phyloP scores from a whole-genome alignment of 352 stramenopile species.

The Elongisporangium undulatum region DNA sequence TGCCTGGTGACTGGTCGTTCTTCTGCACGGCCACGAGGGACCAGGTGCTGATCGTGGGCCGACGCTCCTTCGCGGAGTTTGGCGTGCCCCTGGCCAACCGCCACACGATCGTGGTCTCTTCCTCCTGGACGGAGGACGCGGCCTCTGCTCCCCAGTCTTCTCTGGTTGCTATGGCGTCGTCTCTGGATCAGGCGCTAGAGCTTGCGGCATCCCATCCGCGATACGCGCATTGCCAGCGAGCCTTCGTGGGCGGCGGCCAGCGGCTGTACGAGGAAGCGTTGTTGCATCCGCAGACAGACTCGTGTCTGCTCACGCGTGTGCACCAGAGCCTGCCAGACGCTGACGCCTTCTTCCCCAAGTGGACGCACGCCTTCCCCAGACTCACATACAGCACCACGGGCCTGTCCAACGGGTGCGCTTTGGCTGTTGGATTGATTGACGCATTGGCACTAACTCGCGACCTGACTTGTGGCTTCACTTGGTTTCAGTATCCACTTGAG shows the following conservation, averaged over 20 bases:
- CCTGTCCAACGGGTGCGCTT: background rate
- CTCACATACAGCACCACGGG: constrained; percentile 26
- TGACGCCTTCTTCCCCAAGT: constrained; percentile 55
- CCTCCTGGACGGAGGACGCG: constrained; percentile 5
- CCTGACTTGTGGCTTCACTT: background rate
- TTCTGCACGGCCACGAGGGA: constrained; percentile 45
- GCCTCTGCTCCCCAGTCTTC: constrained; percentile 12
- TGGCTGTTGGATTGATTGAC: background rate
- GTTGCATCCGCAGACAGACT: constrained; percentile 28
- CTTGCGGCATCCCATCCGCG: constrained; percentile 20
- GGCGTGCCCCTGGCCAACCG: constrained; percentile 33
- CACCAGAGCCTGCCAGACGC: constrained; percentile 33
- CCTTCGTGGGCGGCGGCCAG: constrained; percentile 66
- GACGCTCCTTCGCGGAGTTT: constrained; percentile 55
- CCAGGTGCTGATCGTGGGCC: constrained; percentile 64
- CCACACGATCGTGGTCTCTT: constrained; percentile 58
- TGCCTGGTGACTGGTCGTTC: constrained; percentile 69
- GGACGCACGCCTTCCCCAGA: constrained; percentile 34
- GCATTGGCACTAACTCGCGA: background rate
- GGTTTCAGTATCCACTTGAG: background rate
- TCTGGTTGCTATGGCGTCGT: constrained; percentile 25
- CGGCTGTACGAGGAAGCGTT: constrained; percentile 60
- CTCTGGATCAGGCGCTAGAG: constrained; percentile 37
- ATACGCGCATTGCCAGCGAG: constrained; percentile 30
- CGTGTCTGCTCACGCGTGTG: constrained; percentile 62